Base-by-base conservation (phyloP, 768 basidiomycete species). In the Xerocomellus chrysenteron region DNA sequence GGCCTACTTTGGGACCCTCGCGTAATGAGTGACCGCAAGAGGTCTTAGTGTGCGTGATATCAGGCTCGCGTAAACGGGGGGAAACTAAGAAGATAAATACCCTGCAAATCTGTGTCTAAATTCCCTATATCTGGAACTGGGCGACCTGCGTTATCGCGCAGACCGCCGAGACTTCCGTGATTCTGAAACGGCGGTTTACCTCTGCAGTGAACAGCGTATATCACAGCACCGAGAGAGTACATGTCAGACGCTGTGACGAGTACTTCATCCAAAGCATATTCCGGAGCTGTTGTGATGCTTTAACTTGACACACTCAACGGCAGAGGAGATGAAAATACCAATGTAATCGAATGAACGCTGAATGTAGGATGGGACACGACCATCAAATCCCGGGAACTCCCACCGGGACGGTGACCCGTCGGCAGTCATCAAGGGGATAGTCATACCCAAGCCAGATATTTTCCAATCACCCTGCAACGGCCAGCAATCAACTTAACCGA, bases 281-380 rank as follows among this genome's bases (percentile, higher is more conserved):
- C 97, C 0, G 96, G 94, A 1, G 94, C 95, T 95, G 61, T 39
- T 11, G 42, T 10, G 55, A n/a, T 44, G 46, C 11, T 28, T 69
- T 35, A 61, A 40, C 43, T 19, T 48, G 47, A 48, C 16, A 40
- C 4, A 8, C 21, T 21, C 16, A n/a, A 35, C 3, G 19, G 47
- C 12, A 41, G 46, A 42, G n/a, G 10, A 37, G 24, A 40, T 46
- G 44, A 36, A 21, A 16, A 40, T 70, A 93, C 93, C 94, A 72
- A 97, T 90, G 67, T 94, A 98, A 71, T 99, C 95, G 62, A 95
- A 92, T 32, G 93, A 92, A 45, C 93, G 85, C 72, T 98, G 95
- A 6, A 92, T 82, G 62, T 91, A 90, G 16, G 83, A 70, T 0
- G 94, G 91, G 24, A 90, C 75, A 50, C 89, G 80, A 21, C 84